Evolutionary conservation across 805 yeast genomes (phyloP).

Genomic region (Wickerhamomyces silvicola): DNA sequence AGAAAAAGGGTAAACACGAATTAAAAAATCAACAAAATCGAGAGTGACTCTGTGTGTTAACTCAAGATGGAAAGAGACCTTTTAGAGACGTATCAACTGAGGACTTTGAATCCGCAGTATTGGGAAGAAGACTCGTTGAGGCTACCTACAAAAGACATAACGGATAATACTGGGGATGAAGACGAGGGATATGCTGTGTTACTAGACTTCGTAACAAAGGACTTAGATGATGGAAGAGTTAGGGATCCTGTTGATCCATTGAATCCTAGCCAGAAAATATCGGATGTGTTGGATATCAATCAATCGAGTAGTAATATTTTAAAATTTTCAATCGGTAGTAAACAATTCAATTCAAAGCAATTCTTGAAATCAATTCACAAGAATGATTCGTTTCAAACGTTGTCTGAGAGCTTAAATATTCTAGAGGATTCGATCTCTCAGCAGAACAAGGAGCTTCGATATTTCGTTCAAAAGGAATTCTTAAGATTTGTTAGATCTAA

Average conservation of each 20-base stretch:
- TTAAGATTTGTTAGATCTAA: constrained; percentile 60
- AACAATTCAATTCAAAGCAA: constrained; percentile 49
- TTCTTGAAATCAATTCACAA: constrained; percentile 52
- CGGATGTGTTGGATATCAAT: constrained; percentile 35
- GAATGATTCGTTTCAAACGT: constrained; percentile 45
- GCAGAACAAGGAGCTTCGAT: constrained; percentile 43
- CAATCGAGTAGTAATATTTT: constrained; percentile 30
- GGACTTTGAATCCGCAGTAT: constrained; percentile 34
- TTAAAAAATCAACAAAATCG: too few species aligned
- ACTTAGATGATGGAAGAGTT: constrained; percentile 19
- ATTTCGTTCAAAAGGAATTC: constrained; percentile 52
- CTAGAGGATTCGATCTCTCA: constrained; percentile 43
- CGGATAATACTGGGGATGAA: constrained; percentile 14
- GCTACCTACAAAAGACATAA: constrained; percentile 24
- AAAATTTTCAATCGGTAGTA: constrained; percentile 47
- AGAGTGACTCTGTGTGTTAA: too few species aligned
- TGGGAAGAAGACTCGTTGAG: constrained; percentile 27
- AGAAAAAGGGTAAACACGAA: too few species aligned
- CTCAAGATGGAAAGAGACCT: constrained; percentile 22
- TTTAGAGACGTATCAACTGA: constrained; percentile 36
- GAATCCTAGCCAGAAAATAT: constrained; percentile 42
- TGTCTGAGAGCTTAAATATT: constrained; percentile 39
- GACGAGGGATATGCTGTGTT: constrained; percentile 8
- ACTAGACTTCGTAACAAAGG: constrained; percentile 17
- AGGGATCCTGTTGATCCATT: constrained; percentile 48